Base-by-base conservation (phyloP, 1,284 basidiomycete genomes). In the Ceratobasidium sp. region DNA sequence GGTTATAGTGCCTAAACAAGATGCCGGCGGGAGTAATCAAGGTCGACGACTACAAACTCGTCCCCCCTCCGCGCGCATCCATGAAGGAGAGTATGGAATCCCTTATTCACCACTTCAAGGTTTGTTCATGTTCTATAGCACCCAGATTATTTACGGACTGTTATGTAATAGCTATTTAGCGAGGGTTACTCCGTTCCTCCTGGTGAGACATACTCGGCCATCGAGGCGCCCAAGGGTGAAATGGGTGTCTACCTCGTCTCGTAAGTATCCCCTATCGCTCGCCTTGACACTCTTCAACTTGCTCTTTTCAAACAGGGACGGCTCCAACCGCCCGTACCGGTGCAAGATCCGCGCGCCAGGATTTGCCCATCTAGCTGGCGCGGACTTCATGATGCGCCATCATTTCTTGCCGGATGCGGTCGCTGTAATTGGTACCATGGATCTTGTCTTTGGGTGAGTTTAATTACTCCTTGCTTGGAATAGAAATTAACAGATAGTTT, bases 81-180 rank as follows among this genome's bases (percentile, higher is more conserved):
- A 99, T 99, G 98, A 99, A 99, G 88, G 97, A 99, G 88, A 95
- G 92, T 85, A 99, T 99, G 97, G 96, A 98, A 87, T 92, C 94
- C 15, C 90, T 98, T 80, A 98, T 99, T 82, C 97, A 99, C 86
- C 97, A 99, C 88, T 99, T 99, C 89, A 99, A 99, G 89, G 93
- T 90, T 80, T 33, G 83, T 52, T 57, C 28, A 75, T 26, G 20
- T 48, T 33, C 26, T 33, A 33, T 33, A 33, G 33, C 33, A 33
- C 33, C 33, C 50, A 23, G 26, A 13, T 40, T 50, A 26, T 38
- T 40, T 57, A 26, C 44, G 74, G 28, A 40, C 26, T 9, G 62
- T 28, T 59, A 44, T 17, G 12, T 23, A 77, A 66, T 81, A 94
- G 93, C 88, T 97, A 82, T 99, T 97, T 89, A 96, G 94, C 77